These are phyloP conservation scores for Chenopodium berlandieri DNA, from an alignment of 148 eudicot genomes.

Conservation along the genomic window DNA sequence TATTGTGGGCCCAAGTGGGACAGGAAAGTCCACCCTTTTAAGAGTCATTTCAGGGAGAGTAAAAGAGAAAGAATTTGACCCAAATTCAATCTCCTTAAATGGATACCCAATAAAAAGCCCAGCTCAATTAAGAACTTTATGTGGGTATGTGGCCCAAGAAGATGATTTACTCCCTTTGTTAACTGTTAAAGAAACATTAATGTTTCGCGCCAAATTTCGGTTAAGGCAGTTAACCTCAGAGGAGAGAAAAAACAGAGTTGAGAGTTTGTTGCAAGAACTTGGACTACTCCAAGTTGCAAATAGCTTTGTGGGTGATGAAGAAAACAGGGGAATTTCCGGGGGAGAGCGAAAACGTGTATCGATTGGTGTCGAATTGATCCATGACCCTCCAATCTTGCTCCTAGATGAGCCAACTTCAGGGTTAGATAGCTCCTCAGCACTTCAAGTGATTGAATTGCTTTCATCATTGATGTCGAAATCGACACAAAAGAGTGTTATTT, in stretches of 20 bases:
- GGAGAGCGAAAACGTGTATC: constrained; percentile 91
- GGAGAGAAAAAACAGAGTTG: constrained; percentile 58
- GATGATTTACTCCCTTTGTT: constrained; percentile 81
- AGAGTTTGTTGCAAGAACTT: constrained; percentile 69
- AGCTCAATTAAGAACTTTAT: constrained; percentile 52
- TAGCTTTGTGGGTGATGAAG: constrained; percentile 81
- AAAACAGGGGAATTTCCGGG: constrained; percentile 85
- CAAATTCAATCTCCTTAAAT: constrained; percentile 49
- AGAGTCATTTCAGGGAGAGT: constrained; percentile 70
- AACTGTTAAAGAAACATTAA: constrained; percentile 77
- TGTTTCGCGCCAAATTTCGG: constrained; percentile 83
- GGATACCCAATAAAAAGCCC: constrained; percentile 44
- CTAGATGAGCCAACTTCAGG: constrained; percentile 97
- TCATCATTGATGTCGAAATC: constrained; percentile 64
- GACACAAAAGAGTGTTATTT: constrained; percentile 55
- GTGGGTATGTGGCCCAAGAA: constrained; percentile 91
- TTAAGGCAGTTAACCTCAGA: constrained; percentile 41
- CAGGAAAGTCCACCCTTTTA: constrained; percentile 81
- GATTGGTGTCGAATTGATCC: constrained; percentile 86
- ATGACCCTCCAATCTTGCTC: constrained; percentile 74
- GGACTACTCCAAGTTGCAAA: constrained; percentile 73
- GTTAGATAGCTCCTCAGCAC: constrained; percentile 78
- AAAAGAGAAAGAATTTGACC: constrained; percentile 44
- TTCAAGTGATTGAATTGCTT: constrained; percentile 79
- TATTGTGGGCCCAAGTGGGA: constrained; percentile 93